Evolutionary conservation across 2,329 filamentous ascomycete species (phyloP).

Genomic region (Purpureocillium takamizusanense): DNA sequence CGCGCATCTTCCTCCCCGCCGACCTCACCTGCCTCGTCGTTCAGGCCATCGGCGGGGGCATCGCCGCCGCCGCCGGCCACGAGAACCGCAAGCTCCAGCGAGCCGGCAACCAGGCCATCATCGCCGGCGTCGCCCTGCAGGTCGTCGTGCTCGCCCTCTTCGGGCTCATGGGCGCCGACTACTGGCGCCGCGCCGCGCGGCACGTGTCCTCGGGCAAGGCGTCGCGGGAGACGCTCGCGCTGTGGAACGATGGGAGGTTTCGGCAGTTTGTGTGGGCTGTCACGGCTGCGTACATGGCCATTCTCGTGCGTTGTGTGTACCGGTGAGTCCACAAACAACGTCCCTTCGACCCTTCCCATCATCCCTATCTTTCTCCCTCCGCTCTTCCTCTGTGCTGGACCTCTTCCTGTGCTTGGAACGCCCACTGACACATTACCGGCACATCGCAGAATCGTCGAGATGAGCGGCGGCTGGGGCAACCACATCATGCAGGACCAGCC

Average conservation of each 20-base stretch:
- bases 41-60: constrained; percentile 47
- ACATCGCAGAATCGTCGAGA: constrained; percentile 45
- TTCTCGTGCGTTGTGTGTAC: constrained; percentile 45
- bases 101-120: constrained; percentile 41
- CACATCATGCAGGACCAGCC: constrained; percentile 53
- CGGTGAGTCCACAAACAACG: constrained; percentile 31
- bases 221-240: constrained; percentile 17
- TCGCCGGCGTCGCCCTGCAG: constrained; percentile 45
- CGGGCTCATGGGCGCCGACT: constrained; percentile 34
- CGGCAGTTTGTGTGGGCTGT: constrained; percentile 35
- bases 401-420: neutral
- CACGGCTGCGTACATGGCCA: constrained; percentile 31
- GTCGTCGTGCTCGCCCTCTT: constrained; percentile 39
- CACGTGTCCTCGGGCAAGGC: constrained; percentile 26
- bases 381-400: no score
- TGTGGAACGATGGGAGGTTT: constrained; percentile 36
- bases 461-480: constrained; percentile 57
- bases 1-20: constrained; percentile 48
- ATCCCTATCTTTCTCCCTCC: neutral
- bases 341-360: neutral
- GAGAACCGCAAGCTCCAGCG: constrained; percentile 28
- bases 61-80: constrained; percentile 40
- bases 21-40: constrained; percentile 50
- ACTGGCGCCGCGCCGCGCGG: constrained; percentile 30
- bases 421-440: constrained; percentile 7